phyloP scores from a whole-genome alignment of 306 rosid species.

The Cercis canadensis region DNA sequence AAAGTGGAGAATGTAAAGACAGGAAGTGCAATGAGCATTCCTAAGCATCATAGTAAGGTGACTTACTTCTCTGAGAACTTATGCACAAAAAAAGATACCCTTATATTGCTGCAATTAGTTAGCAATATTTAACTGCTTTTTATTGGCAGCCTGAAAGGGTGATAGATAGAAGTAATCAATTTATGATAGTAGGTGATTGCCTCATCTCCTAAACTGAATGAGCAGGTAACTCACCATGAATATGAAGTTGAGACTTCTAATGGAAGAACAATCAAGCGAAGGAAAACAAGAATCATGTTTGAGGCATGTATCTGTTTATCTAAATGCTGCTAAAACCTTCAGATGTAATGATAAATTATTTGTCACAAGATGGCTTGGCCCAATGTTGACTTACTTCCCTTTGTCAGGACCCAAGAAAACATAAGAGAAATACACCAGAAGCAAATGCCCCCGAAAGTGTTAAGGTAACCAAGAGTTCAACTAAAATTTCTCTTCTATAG shows the following conservation, averaged over 20 bases:
- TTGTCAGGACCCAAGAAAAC: conserved; percentile 80
- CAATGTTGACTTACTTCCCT: conserved; percentile 38
- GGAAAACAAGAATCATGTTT: conserved; percentile 88
- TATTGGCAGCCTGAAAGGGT: conserved; percentile 17
- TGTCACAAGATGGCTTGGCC: conserved; percentile 29
- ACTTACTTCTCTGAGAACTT: conserved; percentile 31
- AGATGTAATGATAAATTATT: conserved; percentile 11
- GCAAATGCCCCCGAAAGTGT: conserved; percentile 68
- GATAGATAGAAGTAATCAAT: conserved; percentile 9
- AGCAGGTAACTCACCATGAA: conserved; percentile 89
- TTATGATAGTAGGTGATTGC: conserved; percentile 31
- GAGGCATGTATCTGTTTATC: conserved; percentile 63
- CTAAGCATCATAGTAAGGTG: conserved; percentile 88
- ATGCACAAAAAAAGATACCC: conserved; percentile 17
- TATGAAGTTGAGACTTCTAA: conserved; percentile 95
- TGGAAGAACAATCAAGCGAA: conserved; percentile 89
- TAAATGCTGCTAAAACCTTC: conserved; percentile 22
- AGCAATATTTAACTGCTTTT: conserved; percentile 7
- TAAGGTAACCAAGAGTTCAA: conserved; percentile 62
- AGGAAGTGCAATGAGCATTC: conserved; percentile 70
- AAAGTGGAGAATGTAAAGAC: conserved; percentile 69
- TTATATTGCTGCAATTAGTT: conserved; percentile 31
- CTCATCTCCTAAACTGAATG: conserved; percentile 37
- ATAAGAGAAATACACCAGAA: conserved; percentile 71
- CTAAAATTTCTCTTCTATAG: conserved; percentile 20